Evolutionary conservation across 2,329 filamentous ascomycete species (phyloP).

Genomic region (Aspergillus nomiae): DNA sequence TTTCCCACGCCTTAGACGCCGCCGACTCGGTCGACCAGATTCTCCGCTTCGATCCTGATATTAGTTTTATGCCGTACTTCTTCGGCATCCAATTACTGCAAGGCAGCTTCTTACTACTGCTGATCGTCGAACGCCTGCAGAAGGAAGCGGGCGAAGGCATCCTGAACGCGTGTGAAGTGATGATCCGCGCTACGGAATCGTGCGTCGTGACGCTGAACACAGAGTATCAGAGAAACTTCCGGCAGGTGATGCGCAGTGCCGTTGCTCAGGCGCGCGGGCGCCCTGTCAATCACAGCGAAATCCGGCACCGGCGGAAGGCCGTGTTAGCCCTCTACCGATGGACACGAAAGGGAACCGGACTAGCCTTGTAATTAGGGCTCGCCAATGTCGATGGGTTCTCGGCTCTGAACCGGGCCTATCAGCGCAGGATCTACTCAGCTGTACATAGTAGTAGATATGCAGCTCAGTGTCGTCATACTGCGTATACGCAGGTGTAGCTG

Average conservation of each 20-base stretch:
- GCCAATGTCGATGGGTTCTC: neutral
- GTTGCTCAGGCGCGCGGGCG: constrained; percentile 83
- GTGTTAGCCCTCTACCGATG: constrained; percentile 84
- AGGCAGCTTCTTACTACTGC: constrained; percentile 80
- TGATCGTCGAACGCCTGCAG: constrained; percentile 88
- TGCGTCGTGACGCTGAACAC: constrained; percentile 91
- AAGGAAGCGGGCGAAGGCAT: constrained; percentile 83
- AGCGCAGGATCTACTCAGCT: neutral
- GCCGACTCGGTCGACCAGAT: constrained; percentile 87
- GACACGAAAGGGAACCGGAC: constrained; percentile 85
- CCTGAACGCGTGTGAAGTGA: constrained; percentile 86
- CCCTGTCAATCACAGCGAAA: constrained; percentile 81
- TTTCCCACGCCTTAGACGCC: constrained; percentile 82
- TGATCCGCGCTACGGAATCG: constrained; percentile 87
- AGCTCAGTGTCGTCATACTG: neutral
- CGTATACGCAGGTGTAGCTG: neutral
- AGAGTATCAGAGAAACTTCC: constrained; percentile 94
- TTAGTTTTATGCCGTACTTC: constrained; percentile 97
- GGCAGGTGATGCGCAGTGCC: constrained; percentile 91
- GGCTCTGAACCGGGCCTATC: neutral
- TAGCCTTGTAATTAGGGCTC: constrained; percentile 55
- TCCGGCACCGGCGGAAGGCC: constrained; percentile 80
- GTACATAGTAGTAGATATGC: neutral
- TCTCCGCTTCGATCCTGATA: constrained; percentile 83
- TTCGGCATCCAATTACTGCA: constrained; percentile 92